A percentile compares a stretch with the other conserved stretches of the same genome.
phyloP scores from a whole-genome alignment of 2,329 filamentous ascomycete species.

The Cercospora sp. region DNA sequence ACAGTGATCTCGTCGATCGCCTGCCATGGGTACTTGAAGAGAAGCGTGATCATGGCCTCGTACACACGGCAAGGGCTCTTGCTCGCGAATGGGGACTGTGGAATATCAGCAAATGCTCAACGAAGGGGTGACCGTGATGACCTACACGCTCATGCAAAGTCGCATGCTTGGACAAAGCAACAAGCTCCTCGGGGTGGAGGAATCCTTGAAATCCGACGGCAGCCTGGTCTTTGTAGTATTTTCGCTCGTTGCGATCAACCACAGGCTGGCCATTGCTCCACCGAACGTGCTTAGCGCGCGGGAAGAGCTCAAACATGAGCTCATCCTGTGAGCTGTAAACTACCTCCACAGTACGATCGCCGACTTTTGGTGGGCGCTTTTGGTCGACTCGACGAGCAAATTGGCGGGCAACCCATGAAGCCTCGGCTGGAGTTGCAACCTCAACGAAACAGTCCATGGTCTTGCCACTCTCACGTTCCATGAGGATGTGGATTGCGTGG shows the following conservation, averaged over 20 bases:
- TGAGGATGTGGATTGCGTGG: slow-evolving; percentile 56
- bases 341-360: slow-evolving; percentile 51
- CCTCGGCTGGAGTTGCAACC: slow-evolving; percentile 43
- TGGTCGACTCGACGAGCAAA: slow-evolving; percentile 41
- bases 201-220: slow-evolving; percentile 55
- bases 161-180: slow-evolving; percentile 49
- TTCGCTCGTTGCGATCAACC: slow-evolving; percentile 41
- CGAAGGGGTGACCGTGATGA: slow-evolving; percentile 16
- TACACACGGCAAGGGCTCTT: slow-evolving; percentile 56
- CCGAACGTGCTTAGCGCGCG: slow-evolving; percentile 51
- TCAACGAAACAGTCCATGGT: slow-evolving; percentile 58
- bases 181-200: slow-evolving; percentile 53
- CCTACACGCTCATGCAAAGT: slow-evolving; percentile 53
- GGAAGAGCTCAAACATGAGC: slow-evolving; percentile 54
- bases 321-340: slow-evolving; percentile 50
- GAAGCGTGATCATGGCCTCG: slow-evolving; percentile 53
- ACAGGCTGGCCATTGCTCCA: slow-evolving; percentile 45
- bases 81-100: slow-evolving; percentile 50
- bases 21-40: slow-evolving; percentile 58
- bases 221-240: slow-evolving; percentile 50
- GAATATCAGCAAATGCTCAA: slow-evolving; percentile 3
- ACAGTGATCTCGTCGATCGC: slow-evolving; percentile 49
- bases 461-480: slow-evolving; percentile 59
- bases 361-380: slow-evolving; percentile 47
- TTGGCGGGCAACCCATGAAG: slow-evolving; percentile 41